Conservation (phyloP, 148 eudicot species). For the Fagopyrum tataricum region DNA sequence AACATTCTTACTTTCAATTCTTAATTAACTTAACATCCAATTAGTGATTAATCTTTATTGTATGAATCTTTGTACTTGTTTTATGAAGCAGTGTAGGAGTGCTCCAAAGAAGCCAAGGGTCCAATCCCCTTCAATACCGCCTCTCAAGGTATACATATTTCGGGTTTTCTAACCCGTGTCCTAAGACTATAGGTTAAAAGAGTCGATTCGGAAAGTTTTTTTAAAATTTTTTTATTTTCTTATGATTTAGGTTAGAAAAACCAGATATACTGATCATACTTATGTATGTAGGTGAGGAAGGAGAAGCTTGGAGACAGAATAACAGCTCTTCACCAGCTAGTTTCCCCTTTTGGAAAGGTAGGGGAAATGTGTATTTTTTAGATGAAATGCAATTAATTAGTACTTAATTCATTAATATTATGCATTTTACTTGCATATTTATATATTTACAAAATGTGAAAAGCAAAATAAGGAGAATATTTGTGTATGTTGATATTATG, state of each 20-base stretch:
- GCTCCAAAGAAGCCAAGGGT: conserved; percentile 15
- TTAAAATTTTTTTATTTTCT: too few relatives aligned
- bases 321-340: conserved; percentile 19
- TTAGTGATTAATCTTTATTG: too few relatives aligned
- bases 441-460: not conserved
- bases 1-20: not conserved
- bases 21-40: too few relatives aligned
- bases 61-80: not conserved
- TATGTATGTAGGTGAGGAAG: conserved; percentile 15
- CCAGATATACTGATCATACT: too few relatives aligned
- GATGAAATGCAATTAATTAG: not conserved
- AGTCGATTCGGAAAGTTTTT: too few relatives aligned
- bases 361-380: not conserved
- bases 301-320: conserved; percentile 21
- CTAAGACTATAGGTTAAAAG: too few relatives aligned
- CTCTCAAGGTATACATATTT: conserved; percentile 13
- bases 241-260: too few relatives aligned
- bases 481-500: conserved; percentile 25
- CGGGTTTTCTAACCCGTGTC: too few relatives aligned
- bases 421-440: not conserved
- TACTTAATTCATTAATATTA: not conserved
- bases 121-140: conserved; percentile 14
- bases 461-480: not conserved
- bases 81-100: conserved; percentile 9
- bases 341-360: conserved; percentile 22